Base-by-base conservation (phyloP, 192 early-diverging fungal species). In the Funneliformis mosseae region DNA sequence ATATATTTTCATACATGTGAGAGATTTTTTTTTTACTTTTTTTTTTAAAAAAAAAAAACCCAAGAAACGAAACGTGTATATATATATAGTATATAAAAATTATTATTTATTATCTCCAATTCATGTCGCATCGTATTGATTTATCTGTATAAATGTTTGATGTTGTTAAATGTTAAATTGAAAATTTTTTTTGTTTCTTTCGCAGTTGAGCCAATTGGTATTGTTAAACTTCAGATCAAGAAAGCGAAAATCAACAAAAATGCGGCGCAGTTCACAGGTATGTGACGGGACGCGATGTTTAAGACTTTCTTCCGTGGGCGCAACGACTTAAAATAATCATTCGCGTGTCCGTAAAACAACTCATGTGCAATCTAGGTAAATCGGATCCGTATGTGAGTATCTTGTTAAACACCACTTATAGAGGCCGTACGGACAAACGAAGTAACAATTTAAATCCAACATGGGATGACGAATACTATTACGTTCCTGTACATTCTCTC, bases 361-460 rank as follows among this genome's bases (percentile, higher is more conserved):
- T 2, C 33, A 33, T 33, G 33, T 33, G 3, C 33, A 3, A n/a
- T 33, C 33, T 42, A 61, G 89, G 92, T 81, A 95, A 95, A 83
- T 94, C 93, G 12, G 95, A 97, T 81, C 95, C 96, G 21, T 97
- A 97, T 85, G 85, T 88, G 55, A 92, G 91, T 46, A 78, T 97
- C 18, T 78, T 87, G 73, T 82, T 92, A 33, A 87, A 87, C 60
- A 85, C 87, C 67, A 81, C 87, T 50, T 72, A 86, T 33, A 80
- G 94, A 38, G 94, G 90, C 33, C 86, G 90, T 43, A 95, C 95
- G 3, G 88, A 90, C 14, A 89, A 92, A 60, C 89, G 92, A 63
- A 86, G 90, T 28, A 92, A 95, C 78, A 92, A 90, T 18, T 80
- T 95, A 45, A 89, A 93, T 67, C 96, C 96, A 4, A 89, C 89